A percentile compares a stretch with the other conserved stretches of the same genome.
Evolutionary conservation across 345 rosid species (phyloP).

Genomic region (Hibiscus tridactylites): DNA sequence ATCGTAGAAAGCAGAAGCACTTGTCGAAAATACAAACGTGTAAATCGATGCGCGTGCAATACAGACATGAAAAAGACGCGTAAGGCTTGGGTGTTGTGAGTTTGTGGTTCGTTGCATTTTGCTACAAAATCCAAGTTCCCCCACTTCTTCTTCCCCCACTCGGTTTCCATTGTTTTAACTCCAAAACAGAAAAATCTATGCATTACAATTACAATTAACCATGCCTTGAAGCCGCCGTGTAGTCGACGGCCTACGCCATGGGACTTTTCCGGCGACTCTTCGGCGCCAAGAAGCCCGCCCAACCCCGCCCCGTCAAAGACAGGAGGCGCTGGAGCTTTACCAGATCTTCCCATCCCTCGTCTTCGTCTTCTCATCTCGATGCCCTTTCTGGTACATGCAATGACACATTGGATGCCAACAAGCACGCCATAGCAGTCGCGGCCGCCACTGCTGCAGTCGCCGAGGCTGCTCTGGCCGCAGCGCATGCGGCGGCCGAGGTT

Average conservation of each 20-base stretch:
- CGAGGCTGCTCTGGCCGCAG: slow-evolving; percentile 87
- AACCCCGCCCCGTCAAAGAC: slow-evolving; percentile 24
- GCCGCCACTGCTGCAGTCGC: slow-evolving; percentile 88
- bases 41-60: not conserved
- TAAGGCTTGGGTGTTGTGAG: not conserved
- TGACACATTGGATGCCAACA: slow-evolving; percentile 45
- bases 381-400: not conserved
- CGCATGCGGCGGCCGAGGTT: slow-evolving; percentile 93
- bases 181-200: not conserved
- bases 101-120: not conserved
- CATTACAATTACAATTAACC: not conserved
- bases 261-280: slow-evolving; percentile 76
- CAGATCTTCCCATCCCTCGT: slow-evolving; percentile 41
- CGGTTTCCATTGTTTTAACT: not conserved
- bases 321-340: slow-evolving; percentile 59
- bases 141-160: not conserved
- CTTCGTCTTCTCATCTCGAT: slow-evolving; percentile 17
- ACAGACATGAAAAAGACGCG: not conserved
- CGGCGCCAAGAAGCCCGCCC: slow-evolving; percentile 35
- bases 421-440: slow-evolving; percentile 87
- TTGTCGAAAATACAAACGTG: not conserved
- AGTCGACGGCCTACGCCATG: slow-evolving; percentile 37
- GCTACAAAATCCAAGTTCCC: slow-evolving; percentile 5
- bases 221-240: not conserved
- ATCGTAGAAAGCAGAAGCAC: too few species aligned